Conservation (phyloP, 345 rosid species). For the Mangifera indica region DNA sequence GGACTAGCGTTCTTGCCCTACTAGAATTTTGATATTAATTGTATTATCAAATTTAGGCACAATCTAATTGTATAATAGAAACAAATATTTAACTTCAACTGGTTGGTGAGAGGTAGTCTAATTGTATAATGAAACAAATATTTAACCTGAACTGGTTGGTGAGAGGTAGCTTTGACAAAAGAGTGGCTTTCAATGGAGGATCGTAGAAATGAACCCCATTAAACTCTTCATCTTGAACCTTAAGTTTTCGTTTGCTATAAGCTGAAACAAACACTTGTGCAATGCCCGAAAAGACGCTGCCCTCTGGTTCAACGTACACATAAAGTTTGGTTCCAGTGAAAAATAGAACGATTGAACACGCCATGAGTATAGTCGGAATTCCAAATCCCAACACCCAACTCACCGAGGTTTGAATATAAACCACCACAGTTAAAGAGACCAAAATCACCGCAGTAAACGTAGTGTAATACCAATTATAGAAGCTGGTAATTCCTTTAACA, state of each 20-base stretch:
- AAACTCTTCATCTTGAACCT: constrained; percentile 21
- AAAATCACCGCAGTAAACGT: constrained; percentile 59
- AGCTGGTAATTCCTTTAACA: constrained; percentile 59
- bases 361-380: constrained; percentile 62
- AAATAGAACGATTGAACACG: constrained; percentile 45
- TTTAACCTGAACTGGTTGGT: constrained; percentile 61
- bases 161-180: constrained; percentile 47
- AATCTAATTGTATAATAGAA: too few species aligned
- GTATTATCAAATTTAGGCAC: too few species aligned
- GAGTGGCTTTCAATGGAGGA: constrained; percentile 48
- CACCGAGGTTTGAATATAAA: constrained; percentile 69
- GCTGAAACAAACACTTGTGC: constrained; percentile 56
- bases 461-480: constrained; percentile 72
- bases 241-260: constrained; percentile 42
- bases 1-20: too few species aligned
- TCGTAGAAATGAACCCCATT: constrained; percentile 32
- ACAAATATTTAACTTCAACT: too few species aligned
- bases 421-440: constrained; percentile 51
- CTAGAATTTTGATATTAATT: too few species aligned
- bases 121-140: neutral
- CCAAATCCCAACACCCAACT: constrained; percentile 83
- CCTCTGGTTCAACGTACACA: constrained; percentile 55
- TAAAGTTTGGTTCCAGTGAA: constrained; percentile 59
- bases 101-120: too few species aligned
- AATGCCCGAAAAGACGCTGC: constrained; percentile 57